A percentile compares a stretch with the other conserved stretches of the same genome.
phyloP scores from a whole-genome alignment of 495 filamentous ascomycete species.

The Talaromyces liani region DNA sequence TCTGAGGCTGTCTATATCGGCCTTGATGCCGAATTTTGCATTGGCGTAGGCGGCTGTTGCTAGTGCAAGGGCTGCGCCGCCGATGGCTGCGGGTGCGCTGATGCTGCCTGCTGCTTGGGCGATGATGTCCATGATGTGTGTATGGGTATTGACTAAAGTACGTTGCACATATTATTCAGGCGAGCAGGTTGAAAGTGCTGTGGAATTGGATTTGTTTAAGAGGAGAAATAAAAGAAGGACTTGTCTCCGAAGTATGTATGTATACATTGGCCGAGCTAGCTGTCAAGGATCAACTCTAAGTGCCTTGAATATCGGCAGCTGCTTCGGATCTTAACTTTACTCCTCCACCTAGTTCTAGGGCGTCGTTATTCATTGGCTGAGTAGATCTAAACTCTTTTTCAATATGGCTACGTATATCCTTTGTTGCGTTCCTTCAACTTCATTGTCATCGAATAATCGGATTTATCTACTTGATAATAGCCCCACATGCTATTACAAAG shows the following conservation, averaged over 20 bases:
- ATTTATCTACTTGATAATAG: too few species aligned
- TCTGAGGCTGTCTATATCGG: slow-evolving; percentile 28
- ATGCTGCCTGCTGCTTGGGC: slow-evolving; percentile 19
- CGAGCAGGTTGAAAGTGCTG: background rate
- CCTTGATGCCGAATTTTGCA: slow-evolving; percentile 37
- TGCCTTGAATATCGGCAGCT: slow-evolving; percentile 1
- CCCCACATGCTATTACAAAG: too few species aligned
- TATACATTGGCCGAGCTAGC: background rate
- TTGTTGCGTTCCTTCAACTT: background rate
- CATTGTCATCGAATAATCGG: background rate
- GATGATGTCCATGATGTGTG: slow-evolving; percentile 27
- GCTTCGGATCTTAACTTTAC: background rate
- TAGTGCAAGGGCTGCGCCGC: slow-evolving; percentile 31
- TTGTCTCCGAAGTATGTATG: background rate
- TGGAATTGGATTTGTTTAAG: background rate
- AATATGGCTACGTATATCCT: background rate
- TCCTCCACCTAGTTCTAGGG: background rate
- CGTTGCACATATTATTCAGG: background rate
- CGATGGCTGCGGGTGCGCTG: slow-evolving; percentile 24
- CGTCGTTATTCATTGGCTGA: background rate
- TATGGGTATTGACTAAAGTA: background rate
- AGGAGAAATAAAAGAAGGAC: background rate
- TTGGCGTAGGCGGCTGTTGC: slow-evolving; percentile 43
- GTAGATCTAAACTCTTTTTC: background rate
- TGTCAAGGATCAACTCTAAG: background rate